These are phyloP conservation scores for Echites panduratus DNA, from an alignment of 257 asterid species.

Conservation along the genomic window DNA sequence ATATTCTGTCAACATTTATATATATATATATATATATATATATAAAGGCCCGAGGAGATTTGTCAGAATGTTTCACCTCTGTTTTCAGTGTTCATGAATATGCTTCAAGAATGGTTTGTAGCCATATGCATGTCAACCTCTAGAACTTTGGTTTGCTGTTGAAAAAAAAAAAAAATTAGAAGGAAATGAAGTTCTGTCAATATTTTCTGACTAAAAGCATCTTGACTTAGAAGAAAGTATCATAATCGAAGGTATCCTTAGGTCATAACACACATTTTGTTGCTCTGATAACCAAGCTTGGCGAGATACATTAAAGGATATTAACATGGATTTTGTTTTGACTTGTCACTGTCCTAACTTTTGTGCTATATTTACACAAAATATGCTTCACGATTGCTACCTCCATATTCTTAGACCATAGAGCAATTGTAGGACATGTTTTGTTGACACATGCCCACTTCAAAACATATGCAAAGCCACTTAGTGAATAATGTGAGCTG, in stretches of 20 bases:
- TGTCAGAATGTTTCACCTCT: background rate
- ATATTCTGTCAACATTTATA: no score
- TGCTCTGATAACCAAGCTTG: background rate
- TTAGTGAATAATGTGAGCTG: background rate
- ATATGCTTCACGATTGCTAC: background rate
- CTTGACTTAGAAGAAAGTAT: background rate
- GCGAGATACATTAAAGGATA: background rate
- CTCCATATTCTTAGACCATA: background rate
- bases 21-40: no score
- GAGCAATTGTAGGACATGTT: background rate
- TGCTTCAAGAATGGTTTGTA: background rate
- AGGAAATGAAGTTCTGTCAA: background rate
- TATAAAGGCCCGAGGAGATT: background rate
- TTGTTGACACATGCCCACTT: background rate
- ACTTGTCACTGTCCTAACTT: no score
- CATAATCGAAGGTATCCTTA: background rate
- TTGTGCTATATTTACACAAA: background rate
- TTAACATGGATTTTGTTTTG: background rate
- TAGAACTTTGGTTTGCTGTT: background rate
- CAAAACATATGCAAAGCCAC: background rate
- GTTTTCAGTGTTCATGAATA: conserved; percentile 1
- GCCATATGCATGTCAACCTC: background rate
- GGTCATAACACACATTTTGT: background rate
- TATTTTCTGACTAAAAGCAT: background rate
- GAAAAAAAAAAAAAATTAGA: background rate